Percentiles rank a stretch among this genome's conserved stretches.
These are phyloP conservation scores for Oryza brachyantha DNA, from an alignment of 176 grass and related monocot genomes.

Conservation along the genomic window DNA sequence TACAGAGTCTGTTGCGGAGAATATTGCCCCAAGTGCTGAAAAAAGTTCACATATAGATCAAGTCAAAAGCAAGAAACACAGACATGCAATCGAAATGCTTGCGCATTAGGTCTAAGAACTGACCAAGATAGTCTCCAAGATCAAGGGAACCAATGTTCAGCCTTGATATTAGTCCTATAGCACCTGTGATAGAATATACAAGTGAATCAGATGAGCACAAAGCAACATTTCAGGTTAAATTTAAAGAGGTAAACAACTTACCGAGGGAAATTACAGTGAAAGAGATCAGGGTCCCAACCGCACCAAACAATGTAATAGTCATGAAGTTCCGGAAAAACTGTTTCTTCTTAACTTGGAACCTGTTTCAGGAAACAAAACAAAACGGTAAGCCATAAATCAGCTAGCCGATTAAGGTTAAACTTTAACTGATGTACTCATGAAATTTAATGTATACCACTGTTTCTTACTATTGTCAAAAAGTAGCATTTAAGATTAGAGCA, in stretches of 20 bases:
- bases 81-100: background rate
- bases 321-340: conserved; percentile 84
- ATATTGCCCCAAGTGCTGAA: conserved; percentile 92
- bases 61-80: conserved; percentile 30
- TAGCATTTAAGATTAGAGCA: background rate
- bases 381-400: background rate
- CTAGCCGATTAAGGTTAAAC: background rate
- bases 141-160: conserved; percentile 77
- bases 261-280: conserved; percentile 75
- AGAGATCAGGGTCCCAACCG: conserved; percentile 75
- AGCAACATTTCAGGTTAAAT: conserved; percentile 1
- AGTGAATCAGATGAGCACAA: background rate
- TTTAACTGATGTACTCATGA: background rate
- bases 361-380: background rate
- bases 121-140: conserved; percentile 83
- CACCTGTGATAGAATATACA: conserved; percentile 45
- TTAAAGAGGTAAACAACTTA: conserved; percentile 29
- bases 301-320: conserved; percentile 77
- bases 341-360: conserved; percentile 96
- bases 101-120: conserved; percentile 12
- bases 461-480: background rate
- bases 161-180: conserved; percentile 55
- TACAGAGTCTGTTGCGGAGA: conserved; percentile 92
- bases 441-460: background rate
- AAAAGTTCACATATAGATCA: background rate